A percentile compares a stretch with the other conserved stretches of the same genome.
Evolutionary conservation across 2,329 filamentous ascomycete genomes (phyloP).

Genomic region (Scortechinia acanthostroma): DNA sequence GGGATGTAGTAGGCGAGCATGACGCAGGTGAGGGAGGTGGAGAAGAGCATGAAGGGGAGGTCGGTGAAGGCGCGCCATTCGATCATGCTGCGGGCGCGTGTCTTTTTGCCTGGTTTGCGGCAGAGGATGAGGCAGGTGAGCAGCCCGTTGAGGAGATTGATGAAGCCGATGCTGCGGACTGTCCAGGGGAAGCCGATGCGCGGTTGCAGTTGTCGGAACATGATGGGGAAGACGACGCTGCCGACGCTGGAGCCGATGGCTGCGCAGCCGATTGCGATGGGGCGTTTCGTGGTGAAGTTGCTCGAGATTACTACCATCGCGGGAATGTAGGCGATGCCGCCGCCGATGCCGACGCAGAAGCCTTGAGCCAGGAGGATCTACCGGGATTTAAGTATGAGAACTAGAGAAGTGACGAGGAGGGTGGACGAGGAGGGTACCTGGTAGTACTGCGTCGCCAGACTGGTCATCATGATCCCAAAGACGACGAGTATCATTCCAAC

Average conservation of each 20-base stretch:
- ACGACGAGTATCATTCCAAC: constrained; percentile 31
- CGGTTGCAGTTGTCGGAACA: constrained; percentile 34
- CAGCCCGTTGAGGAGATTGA: constrained; percentile 30
- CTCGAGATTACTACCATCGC: constrained; percentile 24
- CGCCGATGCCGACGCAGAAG: constrained; percentile 26
- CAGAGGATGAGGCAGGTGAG: constrained; percentile 25
- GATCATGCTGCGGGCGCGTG: constrained; percentile 24
- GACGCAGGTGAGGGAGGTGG: constrained; percentile 28
- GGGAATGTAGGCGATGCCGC: constrained; percentile 22
- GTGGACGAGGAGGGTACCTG: no score
- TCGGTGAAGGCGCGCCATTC: constrained; percentile 27
- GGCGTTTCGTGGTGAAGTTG: constrained; percentile 26
- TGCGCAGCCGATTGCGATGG: constrained; percentile 20
- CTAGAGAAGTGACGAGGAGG: no score
- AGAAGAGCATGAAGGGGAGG: constrained; percentile 24
- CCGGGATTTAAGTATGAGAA: no score
- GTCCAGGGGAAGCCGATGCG: constrained; percentile 47
- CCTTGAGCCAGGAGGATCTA: constrained; percentile 29
- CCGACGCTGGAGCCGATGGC: constrained; percentile 25
- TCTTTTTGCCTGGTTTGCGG: constrained; percentile 29
- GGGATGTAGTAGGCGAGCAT: constrained; percentile 37
- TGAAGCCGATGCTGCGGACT: constrained; percentile 35
- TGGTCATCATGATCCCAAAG: constrained; percentile 34
- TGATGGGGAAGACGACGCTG: constrained; percentile 35
- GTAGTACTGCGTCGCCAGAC: constrained; percentile 31